These are phyloP conservation scores for Parmelia sp. DNA, from an alignment of 495 filamentous ascomycete genomes.

Conservation along the genomic window DNA sequence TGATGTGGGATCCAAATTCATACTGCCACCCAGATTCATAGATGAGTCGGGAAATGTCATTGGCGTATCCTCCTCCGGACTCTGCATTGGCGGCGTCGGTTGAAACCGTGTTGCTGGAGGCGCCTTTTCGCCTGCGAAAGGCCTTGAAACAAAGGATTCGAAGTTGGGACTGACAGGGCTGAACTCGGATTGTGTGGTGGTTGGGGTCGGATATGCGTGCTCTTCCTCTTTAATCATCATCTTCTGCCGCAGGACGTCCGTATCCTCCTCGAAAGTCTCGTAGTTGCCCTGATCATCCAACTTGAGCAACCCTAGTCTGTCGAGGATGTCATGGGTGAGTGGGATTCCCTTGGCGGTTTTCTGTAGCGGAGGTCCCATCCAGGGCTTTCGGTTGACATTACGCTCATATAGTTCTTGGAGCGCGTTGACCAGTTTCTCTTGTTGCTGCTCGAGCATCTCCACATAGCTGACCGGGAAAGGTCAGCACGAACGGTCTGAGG, in stretches of 20 bases:
- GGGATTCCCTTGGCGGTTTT: conserved; percentile 52
- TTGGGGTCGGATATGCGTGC: conserved; percentile 41
- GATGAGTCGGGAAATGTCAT: conserved; percentile 1
- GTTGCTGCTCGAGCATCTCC: conserved; percentile 67
- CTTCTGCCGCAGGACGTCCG: conserved; percentile 47
- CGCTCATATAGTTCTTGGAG: conserved; percentile 56
- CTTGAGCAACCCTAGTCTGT: conserved; percentile 51
- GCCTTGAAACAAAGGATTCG: neutral
- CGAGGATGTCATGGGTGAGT: conserved; percentile 60
- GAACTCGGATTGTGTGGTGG: conserved; percentile 34
- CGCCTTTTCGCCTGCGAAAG: conserved; percentile 6
- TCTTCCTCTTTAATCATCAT: conserved; percentile 45
- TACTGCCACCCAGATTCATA: conserved; percentile 2
- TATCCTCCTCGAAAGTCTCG: conserved; percentile 55
- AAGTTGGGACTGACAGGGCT: conserved; percentile 9
- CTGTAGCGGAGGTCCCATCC: conserved; percentile 49
- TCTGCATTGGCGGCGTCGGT: conserved; percentile 14
- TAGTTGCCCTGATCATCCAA: conserved; percentile 36
- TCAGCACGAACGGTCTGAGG: conserved; percentile 8
- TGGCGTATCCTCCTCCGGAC: conserved; percentile 1
- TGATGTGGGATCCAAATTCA: conserved; percentile 4
- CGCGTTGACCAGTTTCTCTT: conserved; percentile 55
- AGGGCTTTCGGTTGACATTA: conserved; percentile 43
- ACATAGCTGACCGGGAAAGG: conserved; percentile 46
- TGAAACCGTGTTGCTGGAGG: conserved; percentile 13